Evolutionary conservation across 306 rosid genomes (phyloP).

Genomic region (Geum urbanum): DNA sequence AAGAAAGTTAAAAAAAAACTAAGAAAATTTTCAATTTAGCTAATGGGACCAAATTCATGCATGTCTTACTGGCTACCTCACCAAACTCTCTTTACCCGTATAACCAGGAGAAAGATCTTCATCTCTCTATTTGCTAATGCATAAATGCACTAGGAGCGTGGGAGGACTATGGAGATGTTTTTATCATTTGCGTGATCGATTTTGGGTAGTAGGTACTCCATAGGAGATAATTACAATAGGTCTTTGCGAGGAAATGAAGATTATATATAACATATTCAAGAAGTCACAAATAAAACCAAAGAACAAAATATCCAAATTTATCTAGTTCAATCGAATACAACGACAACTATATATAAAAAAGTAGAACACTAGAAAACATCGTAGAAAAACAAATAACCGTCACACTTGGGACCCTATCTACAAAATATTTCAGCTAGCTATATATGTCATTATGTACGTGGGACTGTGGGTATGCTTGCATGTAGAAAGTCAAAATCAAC

Average conservation of each 20-base stretch:
- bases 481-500: slow-evolving; percentile 5
- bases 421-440: background rate
- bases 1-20: background rate
- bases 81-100: background rate
- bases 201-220: too few species aligned
- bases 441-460: background rate
- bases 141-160: too few species aligned
- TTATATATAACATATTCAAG: too few species aligned
- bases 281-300: background rate
- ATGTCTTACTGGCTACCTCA: background rate
- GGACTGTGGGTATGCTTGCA: background rate
- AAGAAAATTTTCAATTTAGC: too few species aligned
- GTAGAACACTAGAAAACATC: background rate
- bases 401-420: background rate
- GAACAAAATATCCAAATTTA: background rate
- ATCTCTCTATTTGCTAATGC: too few species aligned
- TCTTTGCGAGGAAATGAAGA: too few species aligned
- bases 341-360: too few species aligned
- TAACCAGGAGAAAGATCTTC: background rate
- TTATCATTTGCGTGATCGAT: too few species aligned
- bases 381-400: background rate
- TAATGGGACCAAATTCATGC: background rate
- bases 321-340: background rate
- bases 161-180: too few species aligned
- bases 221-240: too few species aligned